Conservation (phyloP, 345 rosid species). For the Acer saccharum region DNA sequence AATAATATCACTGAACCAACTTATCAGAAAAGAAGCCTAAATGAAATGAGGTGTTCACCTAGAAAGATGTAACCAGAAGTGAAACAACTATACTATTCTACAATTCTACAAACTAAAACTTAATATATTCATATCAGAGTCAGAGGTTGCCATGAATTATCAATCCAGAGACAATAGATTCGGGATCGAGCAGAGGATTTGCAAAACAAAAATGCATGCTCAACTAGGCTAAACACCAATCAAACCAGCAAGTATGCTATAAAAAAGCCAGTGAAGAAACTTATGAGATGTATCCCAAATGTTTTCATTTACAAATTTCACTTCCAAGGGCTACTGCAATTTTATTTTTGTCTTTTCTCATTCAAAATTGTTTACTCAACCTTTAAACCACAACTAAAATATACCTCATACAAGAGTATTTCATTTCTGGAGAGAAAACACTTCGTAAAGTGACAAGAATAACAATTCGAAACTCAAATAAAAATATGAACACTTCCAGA, state of each 20-base stretch:
- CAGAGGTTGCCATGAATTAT: neutral
- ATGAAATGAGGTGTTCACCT: neutral
- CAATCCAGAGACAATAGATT: neutral
- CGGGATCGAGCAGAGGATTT: neutral
- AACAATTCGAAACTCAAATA: too few species aligned
- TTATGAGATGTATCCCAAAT: neutral
- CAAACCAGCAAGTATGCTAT: neutral
- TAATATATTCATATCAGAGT: neutral
- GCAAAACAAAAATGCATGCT: neutral
- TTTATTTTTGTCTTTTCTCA: too few species aligned
- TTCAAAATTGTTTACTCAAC: too few species aligned
- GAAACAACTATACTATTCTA: neutral
- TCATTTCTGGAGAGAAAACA: too few species aligned
- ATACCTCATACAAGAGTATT: too few species aligned
- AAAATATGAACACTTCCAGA: too few species aligned
- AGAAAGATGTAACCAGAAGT: neutral
- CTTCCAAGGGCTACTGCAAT: too few species aligned
- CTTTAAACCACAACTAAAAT: too few species aligned
- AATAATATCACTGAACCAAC: neutral
- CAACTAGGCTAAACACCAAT: neutral
- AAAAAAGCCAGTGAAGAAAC: neutral
- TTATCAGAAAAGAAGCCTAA: neutral
- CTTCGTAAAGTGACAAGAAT: too few species aligned
- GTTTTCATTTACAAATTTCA: too few species aligned
- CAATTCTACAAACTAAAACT: neutral